Conservation (phyloP, 2,329 filamentous ascomycete species). For the Dactylellina drechsleri region DNA sequence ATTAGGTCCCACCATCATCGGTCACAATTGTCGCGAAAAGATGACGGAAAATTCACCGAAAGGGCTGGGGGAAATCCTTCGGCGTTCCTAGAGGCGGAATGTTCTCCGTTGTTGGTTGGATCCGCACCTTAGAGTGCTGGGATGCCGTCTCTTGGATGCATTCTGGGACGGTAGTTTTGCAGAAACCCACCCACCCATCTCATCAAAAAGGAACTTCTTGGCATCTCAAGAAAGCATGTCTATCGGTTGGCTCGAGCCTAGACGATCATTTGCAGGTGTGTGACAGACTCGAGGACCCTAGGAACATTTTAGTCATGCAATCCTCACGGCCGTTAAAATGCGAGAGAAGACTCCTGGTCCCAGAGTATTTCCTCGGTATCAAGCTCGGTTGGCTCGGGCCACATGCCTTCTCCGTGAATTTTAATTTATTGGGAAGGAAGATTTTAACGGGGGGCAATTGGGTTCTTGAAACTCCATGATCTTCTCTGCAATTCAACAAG, state of each 20-base stretch:
- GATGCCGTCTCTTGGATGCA: constrained; percentile 22
- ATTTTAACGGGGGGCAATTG: constrained; percentile 38
- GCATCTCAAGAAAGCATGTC: constrained; percentile 36
- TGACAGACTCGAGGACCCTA: constrained; percentile 2
- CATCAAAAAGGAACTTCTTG: constrained; percentile 12
- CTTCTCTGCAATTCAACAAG: constrained; percentile 19
- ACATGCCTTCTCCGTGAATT: constrained; percentile 33
- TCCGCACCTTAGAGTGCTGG: constrained; percentile 25
- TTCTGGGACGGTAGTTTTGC: constrained; percentile 37
- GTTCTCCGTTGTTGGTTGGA: constrained; percentile 33
- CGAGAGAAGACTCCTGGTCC: background rate
- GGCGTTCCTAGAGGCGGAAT: constrained; percentile 34
- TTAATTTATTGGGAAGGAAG: constrained; percentile 31
- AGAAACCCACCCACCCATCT: constrained; percentile 29
- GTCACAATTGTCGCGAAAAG: constrained; percentile 29
- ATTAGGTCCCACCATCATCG: constrained; percentile 17
- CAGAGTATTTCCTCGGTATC: constrained; percentile 26
- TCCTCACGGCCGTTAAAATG: constrained; percentile 26
- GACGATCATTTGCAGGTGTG: constrained; percentile 16
- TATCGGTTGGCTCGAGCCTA: constrained; percentile 24
- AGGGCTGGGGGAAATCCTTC: constrained; percentile 10
- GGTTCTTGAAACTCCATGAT: constrained; percentile 7
- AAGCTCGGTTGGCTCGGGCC: constrained; percentile 44
- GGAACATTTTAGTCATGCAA: constrained; percentile 17
- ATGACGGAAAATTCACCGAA: constrained; percentile 36